These are phyloP conservation scores for Entophlyctis luteolus DNA, from an alignment of 192 early-diverging fungal genomes.

Conservation along the genomic window DNA sequence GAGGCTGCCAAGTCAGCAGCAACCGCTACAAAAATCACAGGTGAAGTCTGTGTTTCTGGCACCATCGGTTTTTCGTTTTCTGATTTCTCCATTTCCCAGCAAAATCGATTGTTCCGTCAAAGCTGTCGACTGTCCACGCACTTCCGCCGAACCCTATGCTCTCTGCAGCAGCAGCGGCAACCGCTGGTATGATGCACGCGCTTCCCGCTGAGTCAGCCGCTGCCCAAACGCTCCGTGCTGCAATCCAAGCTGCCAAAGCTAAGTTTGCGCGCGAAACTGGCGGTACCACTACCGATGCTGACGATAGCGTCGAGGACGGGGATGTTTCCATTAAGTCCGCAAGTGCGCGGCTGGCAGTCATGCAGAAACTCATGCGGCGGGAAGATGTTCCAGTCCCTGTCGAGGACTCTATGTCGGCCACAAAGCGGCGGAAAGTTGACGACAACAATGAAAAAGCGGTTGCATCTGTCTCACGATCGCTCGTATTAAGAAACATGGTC, in stretches of 20 bases:
- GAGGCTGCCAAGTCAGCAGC: constrained; percentile 23
- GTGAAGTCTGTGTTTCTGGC: background rate
- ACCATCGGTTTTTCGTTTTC: background rate
- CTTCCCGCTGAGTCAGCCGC: background rate
- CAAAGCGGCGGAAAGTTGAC: constrained; percentile 1
- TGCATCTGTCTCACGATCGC: too few relatives aligned
- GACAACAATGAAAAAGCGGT: background rate
- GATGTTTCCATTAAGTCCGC: constrained; percentile 43
- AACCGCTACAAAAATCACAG: too few relatives aligned
- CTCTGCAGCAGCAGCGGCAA: too few relatives aligned
- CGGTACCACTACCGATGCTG: background rate
- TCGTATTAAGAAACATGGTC: constrained; percentile 68
- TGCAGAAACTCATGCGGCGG: constrained; percentile 60
- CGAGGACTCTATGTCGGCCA: constrained; percentile 25
- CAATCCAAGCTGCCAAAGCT: constrained; percentile 32
- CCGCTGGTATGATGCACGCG: background rate
- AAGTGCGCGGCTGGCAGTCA: constrained; percentile 63
- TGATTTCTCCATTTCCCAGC: background rate
- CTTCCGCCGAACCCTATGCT: background rate
- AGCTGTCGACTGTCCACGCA: too few relatives aligned
- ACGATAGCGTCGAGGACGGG: constrained; percentile 30
- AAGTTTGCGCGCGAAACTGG: constrained; percentile 34
- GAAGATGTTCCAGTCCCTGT: constrained; percentile 23
- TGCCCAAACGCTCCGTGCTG: constrained; percentile 23
- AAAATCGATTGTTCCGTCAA: background rate